Evolutionary conservation across 805 yeast genomes (phyloP), one percentile per base, ranked within the genome.

Genomic region (Lipomyces yamanashiensis): DNA sequence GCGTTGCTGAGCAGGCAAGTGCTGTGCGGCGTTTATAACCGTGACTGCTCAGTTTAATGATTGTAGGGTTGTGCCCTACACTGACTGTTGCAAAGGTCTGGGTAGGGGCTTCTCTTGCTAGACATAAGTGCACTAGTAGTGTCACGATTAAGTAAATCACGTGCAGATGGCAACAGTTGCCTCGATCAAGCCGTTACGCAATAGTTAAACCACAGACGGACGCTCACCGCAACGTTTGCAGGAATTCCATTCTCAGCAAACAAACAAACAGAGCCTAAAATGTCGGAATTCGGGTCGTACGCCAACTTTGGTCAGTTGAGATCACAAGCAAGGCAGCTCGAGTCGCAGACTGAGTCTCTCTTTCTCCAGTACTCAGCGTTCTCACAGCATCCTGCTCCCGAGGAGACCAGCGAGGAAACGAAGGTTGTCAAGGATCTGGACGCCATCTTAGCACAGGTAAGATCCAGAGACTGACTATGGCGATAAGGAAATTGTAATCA

Each of bases 261-360:
- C 23, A 17, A 21, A 19, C 44, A 52, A 36, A 13, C 2, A 34
- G 15, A n/a, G n/a, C 41, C 34, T 44, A 13, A 28, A n/a, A 62
- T 62, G 66, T 33, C 62, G 23, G 62, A 62, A 10, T 58, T 43
- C 55, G 34, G 59, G 36, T 48, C 66, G 21, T 54, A 58, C 43
- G 62, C 66, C 19, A 77, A 89, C 2, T 89, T 88, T 74, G 80
- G 85, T 17, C 90, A 90, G 54, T 80, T 85, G 13, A 81, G 96
- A 73, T 79, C 88, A 36, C 89, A 87, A 71, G 85, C 87, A 0
- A 79, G 92, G 41, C 80, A 85, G 7, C 76, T 87, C 54, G 97
- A 93, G 74, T 84, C 86, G 57, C 89, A 87, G 72, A 82, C 93
- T 2, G 84, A 85, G 57, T 70, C 79, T 0, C 77, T 82, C 28